phyloP scores from a whole-genome alignment of 306 rosid genomes.

The Prosopis cineraria region DNA sequence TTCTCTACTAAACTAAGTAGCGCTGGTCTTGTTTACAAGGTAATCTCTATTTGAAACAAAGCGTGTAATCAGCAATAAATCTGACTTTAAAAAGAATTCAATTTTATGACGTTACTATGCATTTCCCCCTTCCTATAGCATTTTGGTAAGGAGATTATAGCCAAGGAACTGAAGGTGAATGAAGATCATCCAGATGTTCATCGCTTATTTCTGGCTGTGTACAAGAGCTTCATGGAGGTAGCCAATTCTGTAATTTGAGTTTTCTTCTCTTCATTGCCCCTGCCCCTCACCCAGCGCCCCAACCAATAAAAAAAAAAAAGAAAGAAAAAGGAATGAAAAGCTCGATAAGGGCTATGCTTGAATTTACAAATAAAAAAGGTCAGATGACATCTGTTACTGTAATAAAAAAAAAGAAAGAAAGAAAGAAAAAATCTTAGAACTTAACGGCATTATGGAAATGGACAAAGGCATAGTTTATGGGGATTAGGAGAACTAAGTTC shows the following conservation, averaged over 20 bases:
- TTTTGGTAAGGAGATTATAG: slow-evolving; percentile 91
- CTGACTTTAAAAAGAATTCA: slow-evolving; percentile 12
- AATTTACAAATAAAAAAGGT: background rate
- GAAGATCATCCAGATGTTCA: slow-evolving; percentile 79
- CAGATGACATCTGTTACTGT: background rate
- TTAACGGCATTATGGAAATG: background rate
- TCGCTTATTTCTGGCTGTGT: slow-evolving; percentile 74
- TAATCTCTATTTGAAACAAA: slow-evolving; percentile 32
- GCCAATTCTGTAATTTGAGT: slow-evolving; percentile 9
- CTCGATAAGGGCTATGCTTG: background rate
- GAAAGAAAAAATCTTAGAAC: background rate
- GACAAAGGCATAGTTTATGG: background rate
- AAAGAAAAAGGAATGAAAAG: no score
- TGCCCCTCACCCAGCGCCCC: background rate
- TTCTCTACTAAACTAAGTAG: slow-evolving; percentile 92
- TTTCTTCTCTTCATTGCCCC: background rate
- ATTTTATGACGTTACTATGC: background rate
- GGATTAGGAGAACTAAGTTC: slow-evolving; percentile 10
- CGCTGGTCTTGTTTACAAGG: slow-evolving; percentile 97
- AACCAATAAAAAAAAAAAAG: background rate
- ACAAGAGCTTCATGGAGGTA: slow-evolving; percentile 99
- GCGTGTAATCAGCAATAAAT: background rate
- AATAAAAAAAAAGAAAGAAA: background rate
- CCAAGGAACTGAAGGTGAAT: slow-evolving; percentile 86
- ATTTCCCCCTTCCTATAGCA: slow-evolving; percentile 50